Conservation (phyloP, 306 rosid genomes). For the Adenanthera pavonina region DNA sequence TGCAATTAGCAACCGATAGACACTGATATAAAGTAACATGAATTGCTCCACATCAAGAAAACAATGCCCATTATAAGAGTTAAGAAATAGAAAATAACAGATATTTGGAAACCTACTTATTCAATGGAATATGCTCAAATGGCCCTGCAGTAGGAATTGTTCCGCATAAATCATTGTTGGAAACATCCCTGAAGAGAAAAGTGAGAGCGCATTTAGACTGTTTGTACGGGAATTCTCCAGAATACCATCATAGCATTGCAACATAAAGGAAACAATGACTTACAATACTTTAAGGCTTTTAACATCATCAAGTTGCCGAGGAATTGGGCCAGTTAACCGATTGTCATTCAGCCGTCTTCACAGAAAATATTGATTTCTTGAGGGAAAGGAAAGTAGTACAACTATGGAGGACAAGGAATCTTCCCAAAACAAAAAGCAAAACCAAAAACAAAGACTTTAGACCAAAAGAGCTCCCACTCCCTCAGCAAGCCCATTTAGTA, state of each 20-base stretch:
- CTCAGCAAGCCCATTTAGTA: neutral
- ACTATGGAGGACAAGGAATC: neutral
- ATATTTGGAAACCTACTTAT: conserved; percentile 61
- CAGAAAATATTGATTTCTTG: conserved; percentile 31
- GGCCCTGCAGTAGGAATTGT: conserved; percentile 86
- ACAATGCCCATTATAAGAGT: neutral
- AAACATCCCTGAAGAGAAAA: conserved; percentile 78
- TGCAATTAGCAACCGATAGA: conserved; percentile 3
- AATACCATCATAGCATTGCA: conserved; percentile 7
- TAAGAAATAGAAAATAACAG: neutral
- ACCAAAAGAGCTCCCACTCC: neutral
- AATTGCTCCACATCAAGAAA: neutral
- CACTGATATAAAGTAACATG: neutral
- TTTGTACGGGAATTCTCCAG: neutral
- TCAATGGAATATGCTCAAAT: conserved; percentile 85
- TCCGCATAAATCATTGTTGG: conserved; percentile 88
- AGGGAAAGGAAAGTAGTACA: neutral
- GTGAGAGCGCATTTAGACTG: conserved; percentile 30
- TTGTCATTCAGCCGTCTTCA: conserved; percentile 91
- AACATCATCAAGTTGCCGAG: conserved; percentile 68
- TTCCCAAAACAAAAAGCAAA: neutral
- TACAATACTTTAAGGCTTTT: conserved; percentile 94
- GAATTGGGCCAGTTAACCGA: conserved; percentile 77
- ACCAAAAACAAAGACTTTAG: neutral
- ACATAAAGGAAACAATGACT: conserved; percentile 44